phyloP scores from a whole-genome alignment of 140 eudicot species.

The Oenanthe javanica region DNA sequence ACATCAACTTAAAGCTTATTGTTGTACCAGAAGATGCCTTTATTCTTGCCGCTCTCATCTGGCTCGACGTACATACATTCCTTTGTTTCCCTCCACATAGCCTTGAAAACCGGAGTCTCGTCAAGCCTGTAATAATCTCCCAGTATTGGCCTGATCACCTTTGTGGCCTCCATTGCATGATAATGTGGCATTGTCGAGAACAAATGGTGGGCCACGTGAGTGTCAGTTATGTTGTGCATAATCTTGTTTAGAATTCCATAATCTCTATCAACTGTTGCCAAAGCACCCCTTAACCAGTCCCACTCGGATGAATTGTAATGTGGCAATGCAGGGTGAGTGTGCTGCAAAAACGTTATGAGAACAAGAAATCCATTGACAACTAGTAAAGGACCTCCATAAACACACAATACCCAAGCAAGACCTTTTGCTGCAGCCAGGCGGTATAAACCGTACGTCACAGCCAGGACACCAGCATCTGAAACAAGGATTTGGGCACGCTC shows the following conservation, averaged over 20 bases:
- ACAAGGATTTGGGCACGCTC: conserved; percentile 4
- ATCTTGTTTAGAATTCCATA: conserved; percentile 18
- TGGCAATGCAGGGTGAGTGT: conserved; percentile 7
- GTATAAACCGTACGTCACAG: neutral
- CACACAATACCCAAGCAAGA: conserved; percentile 1
- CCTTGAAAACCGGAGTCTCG: conserved; percentile 19
- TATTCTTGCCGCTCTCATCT: conserved; percentile 11
- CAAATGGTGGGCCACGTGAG: conserved; percentile 23
- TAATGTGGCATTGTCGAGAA: conserved; percentile 21
- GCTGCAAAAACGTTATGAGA: neutral
- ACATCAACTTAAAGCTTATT: conserved; percentile 11
- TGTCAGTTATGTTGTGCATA: conserved; percentile 14
- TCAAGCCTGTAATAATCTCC: conserved; percentile 25
- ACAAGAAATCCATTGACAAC: conserved; percentile 4
- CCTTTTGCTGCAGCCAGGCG: conserved; percentile 2
- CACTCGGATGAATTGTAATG: conserved; percentile 1
- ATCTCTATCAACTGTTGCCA: conserved; percentile 13
- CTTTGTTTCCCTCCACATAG: conserved; percentile 32
- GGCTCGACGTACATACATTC: conserved; percentile 28
- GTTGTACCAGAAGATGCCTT: conserved; percentile 25
- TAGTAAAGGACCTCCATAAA: neutral
- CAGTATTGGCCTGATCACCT: conserved; percentile 19
- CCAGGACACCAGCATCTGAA: conserved; percentile 2
- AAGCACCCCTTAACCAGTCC: conserved; percentile 11
- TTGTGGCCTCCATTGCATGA: conserved; percentile 18